Base-by-base conservation (phyloP, 192 early-diverging fungal genomes). In the Diversispora eburnea region DNA sequence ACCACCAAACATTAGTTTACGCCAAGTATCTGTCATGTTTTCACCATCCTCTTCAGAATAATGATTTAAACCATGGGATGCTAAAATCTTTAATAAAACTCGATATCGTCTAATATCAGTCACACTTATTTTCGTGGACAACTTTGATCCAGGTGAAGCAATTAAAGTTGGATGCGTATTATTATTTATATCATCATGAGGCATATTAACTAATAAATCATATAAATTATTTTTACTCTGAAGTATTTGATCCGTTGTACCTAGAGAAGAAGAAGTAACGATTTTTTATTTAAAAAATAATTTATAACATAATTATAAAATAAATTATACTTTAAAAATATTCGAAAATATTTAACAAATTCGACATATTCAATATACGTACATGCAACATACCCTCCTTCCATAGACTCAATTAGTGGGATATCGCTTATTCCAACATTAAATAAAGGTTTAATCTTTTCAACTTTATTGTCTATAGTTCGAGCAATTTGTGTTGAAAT, bases 351-450 rank as follows among this genome's bases (percentile, higher is more conserved):
- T 17, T 57, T 8, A n/a, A 43, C 39, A 25, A 72, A 12, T 8
- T 33, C 15, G 33, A n/a, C 42, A 3, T 15, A 43, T 39, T 41
- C 62, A 13, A 17, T 20, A 13, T 45, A 75, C 82, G 64, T 82
- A 84, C 83, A 86, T 49, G 80, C 82, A 59, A 84, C 79, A 70
- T 81, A 86, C 39, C 79, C 84, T 10, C 77, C 76, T 33, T 64
- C 48, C 0, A 77, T 61, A 9, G 55, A 51, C 48, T 77, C 71
- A 33, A 86, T 57, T 20, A 76, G 42, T 33, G 77, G 69, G 45
- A 86, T 80, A 66, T 86, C 85, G 67, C 80, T 78, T n/a, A 86
- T 77, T 3, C 85, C 83, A 20, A 84, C 75, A 64, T 76, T 77
- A 52, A 83, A 86, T 56, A 82, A 63, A 12, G 81, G 81, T 49